Evolutionary conservation across 2,329 filamentous ascomycete species (phyloP).

Genomic region (Escovopsis weberi): DNA sequence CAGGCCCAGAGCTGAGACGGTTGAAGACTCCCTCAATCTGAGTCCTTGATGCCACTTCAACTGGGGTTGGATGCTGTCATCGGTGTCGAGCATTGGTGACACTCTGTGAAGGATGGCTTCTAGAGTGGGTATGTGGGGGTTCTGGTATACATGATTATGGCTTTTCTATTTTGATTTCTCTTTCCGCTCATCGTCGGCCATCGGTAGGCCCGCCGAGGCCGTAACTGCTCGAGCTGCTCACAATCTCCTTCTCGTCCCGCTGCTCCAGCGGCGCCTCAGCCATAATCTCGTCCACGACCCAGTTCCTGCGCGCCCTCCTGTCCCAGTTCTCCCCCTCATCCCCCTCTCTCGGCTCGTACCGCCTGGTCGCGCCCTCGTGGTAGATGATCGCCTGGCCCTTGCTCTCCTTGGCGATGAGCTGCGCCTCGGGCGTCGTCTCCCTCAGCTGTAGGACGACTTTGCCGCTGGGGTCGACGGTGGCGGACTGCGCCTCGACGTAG

Average conservation of each 20-base stretch:
- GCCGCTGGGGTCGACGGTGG: constrained; percentile 35
- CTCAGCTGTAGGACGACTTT: constrained; percentile 30
- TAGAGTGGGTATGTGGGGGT: no score
- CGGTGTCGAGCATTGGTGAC: no score
- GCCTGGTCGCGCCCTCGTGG: constrained; percentile 11
- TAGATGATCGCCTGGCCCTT: constrained; percentile 22
- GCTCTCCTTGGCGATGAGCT: constrained; percentile 32
- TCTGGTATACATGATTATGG: constrained; percentile 2
- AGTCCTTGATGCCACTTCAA: no score
- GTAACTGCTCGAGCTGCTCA: constrained; percentile 24
- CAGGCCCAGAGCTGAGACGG: no score
- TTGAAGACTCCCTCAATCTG: no score
- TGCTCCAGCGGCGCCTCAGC: constrained; percentile 14
- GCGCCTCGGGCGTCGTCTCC: constrained; percentile 23
- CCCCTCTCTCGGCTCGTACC: constrained; percentile 4
- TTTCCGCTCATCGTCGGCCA: constrained; percentile 7
- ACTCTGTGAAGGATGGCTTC: no score
- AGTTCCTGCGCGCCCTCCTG: constrained; percentile 9
- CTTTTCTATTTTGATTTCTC: not conserved
- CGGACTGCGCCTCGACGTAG: constrained; percentile 31
- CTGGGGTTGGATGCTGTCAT: no score
- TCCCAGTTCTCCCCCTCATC: constrained; percentile 3
- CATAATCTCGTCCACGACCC: constrained; percentile 4
- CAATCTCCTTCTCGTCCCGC: constrained; percentile 41
- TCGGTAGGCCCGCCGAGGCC: constrained; percentile 15